phyloP scores from a whole-genome alignment of 2,329 filamentous ascomycete genomes.

The Penicillium sp. region DNA sequence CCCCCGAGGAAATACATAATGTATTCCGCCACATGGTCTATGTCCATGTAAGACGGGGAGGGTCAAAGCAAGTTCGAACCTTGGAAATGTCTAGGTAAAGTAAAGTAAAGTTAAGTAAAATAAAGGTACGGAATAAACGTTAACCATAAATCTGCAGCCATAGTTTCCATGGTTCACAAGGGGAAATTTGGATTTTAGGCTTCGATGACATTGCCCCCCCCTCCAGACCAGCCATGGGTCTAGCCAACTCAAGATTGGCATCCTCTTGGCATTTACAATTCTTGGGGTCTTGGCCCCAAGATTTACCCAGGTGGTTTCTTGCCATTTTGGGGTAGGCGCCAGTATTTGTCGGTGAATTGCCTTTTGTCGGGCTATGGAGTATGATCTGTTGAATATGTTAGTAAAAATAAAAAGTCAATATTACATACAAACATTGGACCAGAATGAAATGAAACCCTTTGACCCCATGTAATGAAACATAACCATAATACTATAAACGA shows the following conservation, averaged over 20 bases:
- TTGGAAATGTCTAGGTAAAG: slow-evolving; percentile 5
- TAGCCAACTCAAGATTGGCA: slow-evolving; percentile 9
- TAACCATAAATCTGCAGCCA: slow-evolving; percentile 4
- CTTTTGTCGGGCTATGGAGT: neutral
- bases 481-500: neutral
- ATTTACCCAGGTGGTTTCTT: neutral
- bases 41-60: slow-evolving; percentile 13
- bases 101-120: slow-evolving; percentile 3
- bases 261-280: slow-evolving; percentile 17
- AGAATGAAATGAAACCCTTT: neutral
- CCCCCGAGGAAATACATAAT: slow-evolving; percentile 17
- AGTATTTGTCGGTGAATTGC: slow-evolving; percentile 8
- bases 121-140: slow-evolving; percentile 11
- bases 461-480: slow-evolving; percentile 9
- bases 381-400: neutral
- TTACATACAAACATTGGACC: neutral
- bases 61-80: slow-evolving; percentile 1
- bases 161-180: slow-evolving; percentile 18
- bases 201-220: slow-evolving; percentile 19
- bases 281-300: slow-evolving; percentile 19
- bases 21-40: slow-evolving; percentile 25
- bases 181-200: slow-evolving; percentile 19
- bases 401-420: neutral
- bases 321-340: slow-evolving; percentile 8
- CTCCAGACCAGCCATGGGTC: neutral